A percentile compares a stretch with the other conserved stretches of the same genome.
Conservation (phyloP, 164 flowering plant species). For the Saururus chinensis region DNA sequence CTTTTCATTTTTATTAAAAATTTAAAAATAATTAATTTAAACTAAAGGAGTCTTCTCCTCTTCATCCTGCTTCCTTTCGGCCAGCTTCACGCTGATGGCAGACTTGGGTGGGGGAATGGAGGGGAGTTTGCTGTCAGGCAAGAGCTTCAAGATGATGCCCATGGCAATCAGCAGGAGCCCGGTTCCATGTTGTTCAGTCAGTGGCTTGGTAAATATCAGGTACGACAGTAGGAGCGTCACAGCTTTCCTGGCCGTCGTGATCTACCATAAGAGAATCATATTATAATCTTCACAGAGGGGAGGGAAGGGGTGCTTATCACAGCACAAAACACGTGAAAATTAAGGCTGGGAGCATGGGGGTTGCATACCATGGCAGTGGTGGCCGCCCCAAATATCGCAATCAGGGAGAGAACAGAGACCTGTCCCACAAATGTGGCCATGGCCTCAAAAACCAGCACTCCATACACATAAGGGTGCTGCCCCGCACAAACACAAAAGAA, state of each 20-base stretch:
- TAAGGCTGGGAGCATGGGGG: neutral
- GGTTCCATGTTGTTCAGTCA: conserved; percentile 81
- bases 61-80: neutral
- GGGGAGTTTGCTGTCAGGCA: conserved; percentile 47
- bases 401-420: conserved; percentile 87
- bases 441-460: conserved; percentile 85
- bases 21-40: neutral
- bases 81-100: neutral
- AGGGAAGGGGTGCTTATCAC: no score
- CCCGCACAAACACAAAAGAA: neutral
- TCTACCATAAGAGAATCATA: conserved; percentile 21
- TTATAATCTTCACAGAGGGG: no score
- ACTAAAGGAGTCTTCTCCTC: conserved; percentile 5
- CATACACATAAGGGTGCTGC: conserved; percentile 93
- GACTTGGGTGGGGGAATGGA: conserved; percentile 1
- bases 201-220: conserved; percentile 86
- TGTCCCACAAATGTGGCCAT: conserved; percentile 95
- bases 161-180: conserved; percentile 78
- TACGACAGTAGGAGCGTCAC: conserved; percentile 80
- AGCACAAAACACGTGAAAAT: neutral
- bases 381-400: conserved; percentile 94
- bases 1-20: neutral
- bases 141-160: conserved; percentile 73
- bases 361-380: conserved; percentile 84
- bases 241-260: conserved; percentile 89